Conservation (phyloP, 2,329 filamentous ascomycete species). For the Ophiostoma himal-ulmi region DNA sequence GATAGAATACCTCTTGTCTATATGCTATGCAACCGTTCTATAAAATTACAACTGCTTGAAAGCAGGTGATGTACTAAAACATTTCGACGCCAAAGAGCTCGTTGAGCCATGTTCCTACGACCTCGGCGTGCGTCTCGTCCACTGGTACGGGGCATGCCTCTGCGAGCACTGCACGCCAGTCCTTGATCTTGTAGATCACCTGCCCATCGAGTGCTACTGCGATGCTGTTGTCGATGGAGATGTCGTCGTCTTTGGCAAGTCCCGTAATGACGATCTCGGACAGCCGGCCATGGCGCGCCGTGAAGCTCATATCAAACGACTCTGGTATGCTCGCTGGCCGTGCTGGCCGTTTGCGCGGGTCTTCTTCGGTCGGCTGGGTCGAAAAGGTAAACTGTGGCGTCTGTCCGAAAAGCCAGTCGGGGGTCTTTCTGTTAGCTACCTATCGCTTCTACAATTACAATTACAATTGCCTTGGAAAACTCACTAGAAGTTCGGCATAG, state of each 20-base stretch:
- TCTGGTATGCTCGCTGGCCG: slow-evolving; percentile 44
- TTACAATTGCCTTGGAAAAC: background rate
- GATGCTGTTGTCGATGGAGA: background rate
- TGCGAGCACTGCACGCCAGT: slow-evolving; percentile 30
- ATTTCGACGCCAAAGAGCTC: slow-evolving; percentile 29
- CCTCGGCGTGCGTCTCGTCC: slow-evolving; percentile 9
- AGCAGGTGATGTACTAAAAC: background rate
- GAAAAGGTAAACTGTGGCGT: slow-evolving; percentile 77
- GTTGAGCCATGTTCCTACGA: slow-evolving; percentile 32
- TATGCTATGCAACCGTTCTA: background rate
- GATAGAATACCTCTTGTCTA: slow-evolving; percentile 10
- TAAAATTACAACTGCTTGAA: background rate
- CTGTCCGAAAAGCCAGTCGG: slow-evolving; percentile 75
- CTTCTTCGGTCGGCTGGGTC: slow-evolving; percentile 52
- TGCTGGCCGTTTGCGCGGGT: slow-evolving; percentile 50
- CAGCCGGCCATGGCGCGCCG: slow-evolving; percentile 38
- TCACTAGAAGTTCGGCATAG: slow-evolving; percentile 47
- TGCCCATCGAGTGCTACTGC: slow-evolving; percentile 27
- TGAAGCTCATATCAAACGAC: slow-evolving; percentile 35
- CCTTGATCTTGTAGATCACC: slow-evolving; percentile 29
- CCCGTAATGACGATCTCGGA: slow-evolving; percentile 30
- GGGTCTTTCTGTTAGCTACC: slow-evolving; percentile 39
- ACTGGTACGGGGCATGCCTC: slow-evolving; percentile 21
- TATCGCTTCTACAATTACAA: too few species aligned
- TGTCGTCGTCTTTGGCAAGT: slow-evolving; percentile 21